Conservation (phyloP, 202 grass and related monocot genomes). For the Elaeis oleifera region DNA sequence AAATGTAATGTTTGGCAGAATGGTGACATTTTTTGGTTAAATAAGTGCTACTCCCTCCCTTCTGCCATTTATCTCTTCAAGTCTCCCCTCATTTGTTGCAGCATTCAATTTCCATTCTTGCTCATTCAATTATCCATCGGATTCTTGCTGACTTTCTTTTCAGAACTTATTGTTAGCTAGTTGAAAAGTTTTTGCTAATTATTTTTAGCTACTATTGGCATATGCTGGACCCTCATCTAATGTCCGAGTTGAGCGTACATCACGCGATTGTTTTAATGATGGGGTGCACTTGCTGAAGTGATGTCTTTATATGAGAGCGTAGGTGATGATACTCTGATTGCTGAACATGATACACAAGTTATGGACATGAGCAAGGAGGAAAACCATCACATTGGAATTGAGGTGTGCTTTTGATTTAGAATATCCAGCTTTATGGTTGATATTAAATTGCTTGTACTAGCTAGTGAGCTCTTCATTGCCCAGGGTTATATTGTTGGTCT, state of each 20-base stretch:
- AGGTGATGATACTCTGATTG: conserved; percentile 21
- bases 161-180: not conserved
- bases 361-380: conserved; percentile 32
- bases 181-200: conserved; percentile 4
- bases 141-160: not conserved
- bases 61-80: too few relatives aligned
- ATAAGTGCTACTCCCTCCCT: too few relatives aligned
- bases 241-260: conserved; percentile 53
- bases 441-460: not conserved
- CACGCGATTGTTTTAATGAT: conserved; percentile 45
- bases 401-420: conserved; percentile 33
- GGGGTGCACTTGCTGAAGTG: conserved; percentile 70
- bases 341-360: conserved; percentile 18
- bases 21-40: too few relatives aligned
- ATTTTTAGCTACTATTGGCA: conserved; percentile 55
- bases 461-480: too few relatives aligned
- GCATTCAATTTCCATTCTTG: too few relatives aligned
- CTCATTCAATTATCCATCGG: too few relatives aligned
- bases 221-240: conserved; percentile 64
- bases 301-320: conserved; percentile 63
- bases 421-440: too few relatives aligned
- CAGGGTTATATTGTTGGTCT: too few relatives aligned
- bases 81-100: too few relatives aligned
- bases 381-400: conserved; percentile 45
- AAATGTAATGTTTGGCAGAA: conserved; percentile 12